Conservation (phyloP, 495 filamentous ascomycete genomes). For the Podospora pseudoanserina region DNA sequence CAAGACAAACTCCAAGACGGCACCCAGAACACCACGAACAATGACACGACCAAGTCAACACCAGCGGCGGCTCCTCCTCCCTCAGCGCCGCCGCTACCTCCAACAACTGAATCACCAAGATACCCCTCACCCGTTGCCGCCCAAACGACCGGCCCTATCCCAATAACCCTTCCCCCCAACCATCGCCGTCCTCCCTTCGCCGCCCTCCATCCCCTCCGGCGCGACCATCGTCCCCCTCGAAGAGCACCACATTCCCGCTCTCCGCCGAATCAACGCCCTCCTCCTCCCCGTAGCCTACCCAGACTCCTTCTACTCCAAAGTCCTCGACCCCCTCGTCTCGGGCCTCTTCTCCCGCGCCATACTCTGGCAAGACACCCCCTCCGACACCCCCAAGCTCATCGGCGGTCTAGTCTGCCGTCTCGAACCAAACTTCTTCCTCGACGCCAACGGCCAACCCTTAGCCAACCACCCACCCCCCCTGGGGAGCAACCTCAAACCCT, state of each 20-base stretch:
- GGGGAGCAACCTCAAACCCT: neutral
- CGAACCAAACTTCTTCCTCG: slow-evolving; percentile 45
- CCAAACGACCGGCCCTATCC: slow-evolving; percentile 9
- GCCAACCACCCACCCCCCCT: slow-evolving; percentile 9
- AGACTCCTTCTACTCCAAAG: slow-evolving; percentile 77
- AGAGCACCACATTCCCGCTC: slow-evolving; percentile 62
- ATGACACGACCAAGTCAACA: slow-evolving; percentile 12
- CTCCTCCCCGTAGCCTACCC: slow-evolving; percentile 87
- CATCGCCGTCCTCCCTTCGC: slow-evolving; percentile 27
- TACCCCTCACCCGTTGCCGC: slow-evolving; percentile 1
- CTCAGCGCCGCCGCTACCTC: slow-evolving; percentile 16
- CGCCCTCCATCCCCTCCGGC: slow-evolving; percentile 41
- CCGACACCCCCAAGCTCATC: slow-evolving; percentile 57
- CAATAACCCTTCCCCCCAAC: slow-evolving; percentile 35
- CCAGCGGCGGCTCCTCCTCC: slow-evolving; percentile 24
- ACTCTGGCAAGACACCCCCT: slow-evolving; percentile 43
- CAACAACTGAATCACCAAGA: slow-evolving; percentile 25
- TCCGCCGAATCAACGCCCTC: slow-evolving; percentile 76
- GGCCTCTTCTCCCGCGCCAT: slow-evolving; percentile 75
- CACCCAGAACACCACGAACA: neutral
- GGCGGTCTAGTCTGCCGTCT: slow-evolving; percentile 82
- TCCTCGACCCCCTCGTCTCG: slow-evolving; percentile 61
- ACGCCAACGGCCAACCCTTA: slow-evolving; percentile 16
- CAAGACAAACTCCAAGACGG: neutral
- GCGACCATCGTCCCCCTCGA: slow-evolving; percentile 58